phyloP scores from a whole-genome alignment of 2,329 filamentous ascomycete genomes.

The Bimuria novae-zelandiae region DNA sequence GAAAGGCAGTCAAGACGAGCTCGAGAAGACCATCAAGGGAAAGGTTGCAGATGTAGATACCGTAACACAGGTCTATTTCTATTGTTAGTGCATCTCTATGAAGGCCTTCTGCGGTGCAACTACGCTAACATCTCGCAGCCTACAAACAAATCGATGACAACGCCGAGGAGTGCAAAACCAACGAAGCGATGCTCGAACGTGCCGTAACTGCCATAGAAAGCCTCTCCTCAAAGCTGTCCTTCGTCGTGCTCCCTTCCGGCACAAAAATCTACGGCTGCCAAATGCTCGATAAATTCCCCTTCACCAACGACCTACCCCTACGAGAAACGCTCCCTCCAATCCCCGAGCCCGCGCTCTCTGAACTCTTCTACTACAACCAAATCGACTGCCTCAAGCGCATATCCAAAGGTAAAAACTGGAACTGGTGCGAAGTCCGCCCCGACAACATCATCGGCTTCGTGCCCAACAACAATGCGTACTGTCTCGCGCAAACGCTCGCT shows the following conservation, averaged over 20 bases:
- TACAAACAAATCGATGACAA: constrained; percentile 39
- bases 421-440: constrained; percentile 48
- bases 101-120: background rate
- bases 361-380: constrained; percentile 50
- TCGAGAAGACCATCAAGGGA: constrained; percentile 41
- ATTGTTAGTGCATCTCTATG: constrained; percentile 32
- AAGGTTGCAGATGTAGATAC: constrained; percentile 43
- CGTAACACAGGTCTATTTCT: constrained; percentile 50
- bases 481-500: constrained; percentile 44
- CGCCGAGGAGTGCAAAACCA: constrained; percentile 37
- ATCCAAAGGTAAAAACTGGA: constrained; percentile 46
- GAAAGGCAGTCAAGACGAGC: constrained; percentile 37
- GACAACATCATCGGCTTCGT: constrained; percentile 51
- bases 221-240: constrained; percentile 32
- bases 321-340: constrained; percentile 40
- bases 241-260: constrained; percentile 42
- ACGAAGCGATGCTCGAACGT: constrained; percentile 46
- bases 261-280: constrained; percentile 48
- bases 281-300: constrained; percentile 44
- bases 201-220: constrained; percentile 42
- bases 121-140: constrained; percentile 18
- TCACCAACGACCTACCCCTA: constrained; percentile 33
- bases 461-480: constrained; percentile 48
- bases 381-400: constrained; percentile 46
- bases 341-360: constrained; percentile 39